phyloP scores from a whole-genome alignment of 2,329 filamentous ascomycete species.

The Dactylellina cionopaga region DNA sequence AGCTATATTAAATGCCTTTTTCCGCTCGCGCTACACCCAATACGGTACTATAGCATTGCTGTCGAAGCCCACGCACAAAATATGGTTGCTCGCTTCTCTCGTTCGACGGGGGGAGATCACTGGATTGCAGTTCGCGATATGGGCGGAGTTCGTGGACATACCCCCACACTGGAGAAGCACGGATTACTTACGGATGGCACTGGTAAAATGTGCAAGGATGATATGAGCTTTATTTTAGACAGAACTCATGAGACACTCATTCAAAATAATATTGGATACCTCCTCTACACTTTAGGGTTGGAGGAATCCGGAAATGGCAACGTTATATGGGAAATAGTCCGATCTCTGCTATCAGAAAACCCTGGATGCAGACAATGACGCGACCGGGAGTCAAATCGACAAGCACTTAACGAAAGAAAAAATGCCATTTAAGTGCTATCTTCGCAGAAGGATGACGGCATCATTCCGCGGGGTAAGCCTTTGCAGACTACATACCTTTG shows the following conservation, averaged over 20 bases:
- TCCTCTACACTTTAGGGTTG: neutral
- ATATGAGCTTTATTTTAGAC: neutral
- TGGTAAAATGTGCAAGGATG: neutral
- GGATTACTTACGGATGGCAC: neutral
- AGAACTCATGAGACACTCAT: neutral
- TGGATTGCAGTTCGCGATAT: slow-evolving; percentile 26
- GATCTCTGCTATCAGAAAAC: neutral
- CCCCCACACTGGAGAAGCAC: slow-evolving; percentile 2
- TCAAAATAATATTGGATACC: slow-evolving; percentile 4
- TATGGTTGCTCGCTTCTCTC: slow-evolving; percentile 12
- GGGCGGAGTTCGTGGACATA: slow-evolving; percentile 13
- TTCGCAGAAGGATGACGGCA: slow-evolving; percentile 22
- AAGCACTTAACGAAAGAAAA: slow-evolving; percentile 1
- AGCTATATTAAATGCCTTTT: neutral
- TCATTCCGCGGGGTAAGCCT: neutral
- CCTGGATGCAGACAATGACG: neutral
- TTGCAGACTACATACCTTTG: too few species aligned
- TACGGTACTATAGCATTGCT: neutral
- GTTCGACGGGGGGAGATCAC: neutral
- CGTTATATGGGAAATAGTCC: neutral
- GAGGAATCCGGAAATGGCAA: neutral
- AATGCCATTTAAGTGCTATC: slow-evolving; percentile 14
- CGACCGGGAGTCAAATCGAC: neutral
- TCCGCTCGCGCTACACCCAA: neutral
- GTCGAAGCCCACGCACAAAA: slow-evolving; percentile 35